Base-by-base conservation (phyloP, 305 asterid genomes). In the Fraxinus albicans region DNA sequence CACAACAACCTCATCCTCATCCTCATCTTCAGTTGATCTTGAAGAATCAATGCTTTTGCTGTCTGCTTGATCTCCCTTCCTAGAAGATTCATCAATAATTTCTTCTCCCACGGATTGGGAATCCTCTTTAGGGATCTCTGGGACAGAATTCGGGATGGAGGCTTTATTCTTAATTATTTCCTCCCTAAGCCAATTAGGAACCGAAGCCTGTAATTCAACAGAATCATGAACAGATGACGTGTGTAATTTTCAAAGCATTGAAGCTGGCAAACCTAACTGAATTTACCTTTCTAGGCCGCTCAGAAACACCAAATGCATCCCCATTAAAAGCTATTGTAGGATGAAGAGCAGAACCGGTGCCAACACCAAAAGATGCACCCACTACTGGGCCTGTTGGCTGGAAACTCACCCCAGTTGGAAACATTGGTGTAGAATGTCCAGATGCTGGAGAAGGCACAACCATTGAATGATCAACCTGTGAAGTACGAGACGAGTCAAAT, bases 131-230 rank as follows among this genome's bases (percentile, higher is more conserved):
- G 75, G 87, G 69, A 86, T 80, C 73, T 85, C 95, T 3, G 82
- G 86, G 69, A 84, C 80, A 65, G 97, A 89, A 85, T 89, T 94
- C 69, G 95, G 82, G 80, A 96, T 89, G 86, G 87, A 92, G 86
- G 97, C 92, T 91, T 94, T 96, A 65, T 91, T 97, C 88, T 95
- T 97, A 69, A 95, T 97, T 77, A 97, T 94, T 89, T 96, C 99
- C 88, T 96, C 99, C 89, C 98, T 93, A 19, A 96, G 95, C 99
- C 99, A 96, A 89, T 92, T 96, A 84, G 99, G 99, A 23, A 96
- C 98, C 19, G 98, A 91, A 42, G 97, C 97, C 99, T 96, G 89
- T 80, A 88, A 86, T 63, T 55, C 83, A 81, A 83, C 79, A 83
- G 78, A 77, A 82, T 80, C 42, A 40, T 78, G 63, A 78, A 74